phyloP scores from a whole-genome alignment of 2,329 filamentous ascomycete species.

The Xylaria sp. region DNA sequence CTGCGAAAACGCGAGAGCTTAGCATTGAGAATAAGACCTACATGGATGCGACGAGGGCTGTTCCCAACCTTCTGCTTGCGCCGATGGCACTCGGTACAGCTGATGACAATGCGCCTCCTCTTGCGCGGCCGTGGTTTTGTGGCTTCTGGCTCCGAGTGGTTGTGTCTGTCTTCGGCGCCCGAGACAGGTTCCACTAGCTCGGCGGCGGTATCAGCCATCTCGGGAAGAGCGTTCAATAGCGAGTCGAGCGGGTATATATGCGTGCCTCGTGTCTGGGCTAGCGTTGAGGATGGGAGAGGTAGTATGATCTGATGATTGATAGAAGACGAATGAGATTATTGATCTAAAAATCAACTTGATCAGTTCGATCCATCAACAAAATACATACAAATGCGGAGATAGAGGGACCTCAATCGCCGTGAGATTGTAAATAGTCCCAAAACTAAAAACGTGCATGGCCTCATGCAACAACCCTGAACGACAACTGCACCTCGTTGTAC shows the following conservation, averaged over 20 bases:
- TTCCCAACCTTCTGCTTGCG: constrained; percentile 67
- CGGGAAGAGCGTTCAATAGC: not conserved
- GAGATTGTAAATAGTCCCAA: not conserved
- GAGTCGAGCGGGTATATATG: no score
- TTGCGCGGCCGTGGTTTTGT: constrained; percentile 61
- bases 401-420: constrained; percentile 6
- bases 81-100: constrained; percentile 72
- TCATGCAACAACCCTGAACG: not conserved
- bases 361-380: no score
- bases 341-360: not conserved
- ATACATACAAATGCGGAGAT: not conserved
- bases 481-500: not conserved
- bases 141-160: constrained; percentile 21
- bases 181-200: constrained; percentile 39
- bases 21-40: constrained; percentile 19
- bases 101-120: constrained; percentile 69
- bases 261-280: not conserved
- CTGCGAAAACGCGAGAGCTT: constrained; percentile 49
- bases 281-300: not conserved
- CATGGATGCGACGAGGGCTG: constrained; percentile 15
- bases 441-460: not conserved
- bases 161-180: constrained; percentile 38
- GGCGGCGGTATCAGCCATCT: constrained; percentile 42
- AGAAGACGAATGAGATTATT: not conserved
- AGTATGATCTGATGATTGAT: no score